Conservation (phyloP, 1,139 yeast genomes). For the Protomyces arabidopsidicola region DNA sequence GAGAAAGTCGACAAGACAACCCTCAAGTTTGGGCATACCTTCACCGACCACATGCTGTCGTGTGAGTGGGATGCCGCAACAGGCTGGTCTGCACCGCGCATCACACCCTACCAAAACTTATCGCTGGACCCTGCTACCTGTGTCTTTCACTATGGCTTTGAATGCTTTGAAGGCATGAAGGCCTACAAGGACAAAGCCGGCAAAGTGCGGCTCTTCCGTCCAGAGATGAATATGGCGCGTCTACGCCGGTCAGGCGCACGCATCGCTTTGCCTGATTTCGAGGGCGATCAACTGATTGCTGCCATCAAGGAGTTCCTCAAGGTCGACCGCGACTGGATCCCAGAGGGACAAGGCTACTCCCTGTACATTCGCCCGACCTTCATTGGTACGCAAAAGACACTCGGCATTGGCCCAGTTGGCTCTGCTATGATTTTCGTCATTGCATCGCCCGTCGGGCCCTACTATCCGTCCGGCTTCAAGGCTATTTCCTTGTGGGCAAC, state of each 20-base stretch:
- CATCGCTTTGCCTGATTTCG: constrained; percentile 82
- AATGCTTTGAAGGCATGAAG: constrained; percentile 92
- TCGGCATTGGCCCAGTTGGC: constrained; percentile 79
- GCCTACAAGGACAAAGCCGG: constrained; percentile 63
- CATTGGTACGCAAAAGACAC: constrained; percentile 81
- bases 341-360: constrained; percentile 80
- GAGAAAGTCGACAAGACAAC: constrained; percentile 63
- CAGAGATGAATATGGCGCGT: constrained; percentile 85
- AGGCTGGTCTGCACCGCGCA: constrained; percentile 86
- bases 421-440: constrained; percentile 78
- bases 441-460: constrained; percentile 94
- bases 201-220: constrained; percentile 76
- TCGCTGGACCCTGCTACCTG: constrained; percentile 77
- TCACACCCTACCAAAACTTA: constrained; percentile 75
- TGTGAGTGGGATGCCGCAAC: constrained; percentile 69
- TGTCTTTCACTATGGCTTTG: constrained; percentile 92
- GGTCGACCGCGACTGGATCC: constrained; percentile 71
- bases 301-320: constrained; percentile 68
- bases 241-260: constrained; percentile 84
- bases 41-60: constrained; percentile 89
- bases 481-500: constrained; percentile 93
- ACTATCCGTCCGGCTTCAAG: constrained; percentile 83
- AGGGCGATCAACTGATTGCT: constrained; percentile 67
- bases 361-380: constrained; percentile 89
- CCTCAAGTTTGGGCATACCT: constrained; percentile 77